Percentiles rank a stretch among this genome's conserved stretches.
phyloP scores from a whole-genome alignment of 2,329 filamentous ascomycete genomes.

The Clathrospora elynae region DNA sequence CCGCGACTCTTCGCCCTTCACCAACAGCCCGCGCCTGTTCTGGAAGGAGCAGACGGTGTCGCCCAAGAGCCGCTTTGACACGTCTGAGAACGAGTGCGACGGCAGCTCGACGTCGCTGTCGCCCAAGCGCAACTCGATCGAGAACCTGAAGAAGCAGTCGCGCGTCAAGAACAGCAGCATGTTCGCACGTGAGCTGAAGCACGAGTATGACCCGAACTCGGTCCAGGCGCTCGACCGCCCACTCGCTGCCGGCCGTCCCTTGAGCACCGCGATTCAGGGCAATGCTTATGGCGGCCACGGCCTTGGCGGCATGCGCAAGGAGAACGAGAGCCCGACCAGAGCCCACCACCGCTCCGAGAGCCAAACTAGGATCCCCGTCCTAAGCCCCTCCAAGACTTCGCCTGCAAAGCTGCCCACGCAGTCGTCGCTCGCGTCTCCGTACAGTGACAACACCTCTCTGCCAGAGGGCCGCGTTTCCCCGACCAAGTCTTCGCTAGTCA shows the following conservation, averaged over 20 bases:
- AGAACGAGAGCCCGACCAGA: slow-evolving; percentile 31
- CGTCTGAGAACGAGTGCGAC: slow-evolving; percentile 67
- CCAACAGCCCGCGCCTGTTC: slow-evolving; percentile 81
- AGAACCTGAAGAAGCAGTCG: slow-evolving; percentile 91
- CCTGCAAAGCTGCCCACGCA: slow-evolving; percentile 66
- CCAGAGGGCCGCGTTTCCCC: slow-evolving; percentile 67
- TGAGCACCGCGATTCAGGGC: slow-evolving; percentile 67
- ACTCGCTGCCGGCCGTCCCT: slow-evolving; percentile 66
- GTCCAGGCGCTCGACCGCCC: slow-evolving; percentile 81
- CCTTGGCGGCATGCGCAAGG: slow-evolving; percentile 52
- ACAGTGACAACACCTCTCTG: slow-evolving; percentile 33
- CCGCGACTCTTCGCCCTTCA: slow-evolving; percentile 73
- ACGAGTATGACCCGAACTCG: slow-evolving; percentile 85
- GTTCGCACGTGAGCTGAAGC: slow-evolving; percentile 88
- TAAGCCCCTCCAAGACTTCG: slow-evolving; percentile 61
- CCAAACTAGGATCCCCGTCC: slow-evolving; percentile 63
- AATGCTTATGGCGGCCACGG: slow-evolving; percentile 69
- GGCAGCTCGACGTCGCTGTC: slow-evolving; percentile 68
- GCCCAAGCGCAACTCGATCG: slow-evolving; percentile 84
- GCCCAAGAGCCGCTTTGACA: slow-evolving; percentile 62
- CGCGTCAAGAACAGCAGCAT: slow-evolving; percentile 98
- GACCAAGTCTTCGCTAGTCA: slow-evolving; percentile 85
- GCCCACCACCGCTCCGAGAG: slow-evolving; percentile 59
- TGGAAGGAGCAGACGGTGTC: slow-evolving; percentile 79
- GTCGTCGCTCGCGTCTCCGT: slow-evolving; percentile 31